Conservation (phyloP, 2,329 filamentous ascomycete genomes). For the Pezicula carpinea region DNA sequence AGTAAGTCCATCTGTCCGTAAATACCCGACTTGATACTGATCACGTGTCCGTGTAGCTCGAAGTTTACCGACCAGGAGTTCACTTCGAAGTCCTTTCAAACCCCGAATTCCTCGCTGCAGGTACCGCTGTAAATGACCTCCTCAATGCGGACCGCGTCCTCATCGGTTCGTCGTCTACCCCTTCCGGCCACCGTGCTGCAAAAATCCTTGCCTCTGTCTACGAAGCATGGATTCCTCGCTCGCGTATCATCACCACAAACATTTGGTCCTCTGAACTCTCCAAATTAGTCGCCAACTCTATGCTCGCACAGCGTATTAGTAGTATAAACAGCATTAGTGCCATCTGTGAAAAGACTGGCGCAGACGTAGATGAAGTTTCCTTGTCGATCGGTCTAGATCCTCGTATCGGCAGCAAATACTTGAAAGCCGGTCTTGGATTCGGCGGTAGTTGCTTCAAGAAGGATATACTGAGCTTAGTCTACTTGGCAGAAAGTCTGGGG, state of each 20-base stretch:
- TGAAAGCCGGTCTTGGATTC: slow-evolving; percentile 73
- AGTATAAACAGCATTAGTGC: slow-evolving; percentile 80
- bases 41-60: slow-evolving; percentile 39
- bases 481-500: slow-evolving; percentile 66
- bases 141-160: slow-evolving; percentile 68
- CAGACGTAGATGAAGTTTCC: slow-evolving; percentile 70
- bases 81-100: slow-evolving; percentile 76
- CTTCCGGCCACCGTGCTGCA: slow-evolving; percentile 57
- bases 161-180: slow-evolving; percentile 63
- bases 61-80: slow-evolving; percentile 55
- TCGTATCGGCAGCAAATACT: slow-evolving; percentile 67
- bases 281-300: slow-evolving; percentile 75
- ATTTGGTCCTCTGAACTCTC: slow-evolving; percentile 74
- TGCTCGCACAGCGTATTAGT: slow-evolving; percentile 75
- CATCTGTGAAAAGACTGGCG: slow-evolving; percentile 71
- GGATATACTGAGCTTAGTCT: slow-evolving; percentile 69
- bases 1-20: slow-evolving; percentile 37
- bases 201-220: slow-evolving; percentile 62
- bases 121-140: slow-evolving; percentile 69
- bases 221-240: slow-evolving; percentile 62
- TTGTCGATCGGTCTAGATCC: slow-evolving; percentile 63
- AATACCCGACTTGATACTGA: slow-evolving; percentile 19
- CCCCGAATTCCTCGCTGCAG: slow-evolving; percentile 76
- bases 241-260: slow-evolving; percentile 67
- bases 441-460: slow-evolving; percentile 81